Evolutionary conservation across 2,329 filamentous ascomycete species (phyloP), one percentile per base, ranked within the genome.

Genomic region (Seiridium unicorne): DNA sequence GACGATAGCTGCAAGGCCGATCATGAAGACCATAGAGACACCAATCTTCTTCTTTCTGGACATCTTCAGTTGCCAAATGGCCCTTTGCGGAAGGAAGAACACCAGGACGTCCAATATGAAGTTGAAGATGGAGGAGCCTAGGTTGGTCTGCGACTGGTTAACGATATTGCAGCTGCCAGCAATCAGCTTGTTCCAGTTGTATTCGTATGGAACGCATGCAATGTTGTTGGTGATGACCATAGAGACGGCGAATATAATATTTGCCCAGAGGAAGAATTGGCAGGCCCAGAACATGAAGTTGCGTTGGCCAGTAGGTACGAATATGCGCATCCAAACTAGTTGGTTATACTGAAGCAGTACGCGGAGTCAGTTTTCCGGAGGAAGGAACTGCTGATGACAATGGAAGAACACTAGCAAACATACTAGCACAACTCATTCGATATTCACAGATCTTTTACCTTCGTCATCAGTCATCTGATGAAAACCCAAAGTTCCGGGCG

Each of bases 301-400:
- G 32, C 58, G 49, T 7, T 44, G 26, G 3, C 57, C 49, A 5
- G 35, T n/a, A 3, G 62, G 62, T 2, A 51, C 55, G 46, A 63
- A 63, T 10, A 62, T 58, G 5, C 47, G 62, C 5, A 62, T 7
- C 62, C 62, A 63, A 4, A 60, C 58, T 5, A 60, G 38, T 42
- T n/a, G n/a, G n/a, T n/a, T n/a, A n/a, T n/a, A n/a, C n/a, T n/a
- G n/a, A n/a, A n/a, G n/a, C n/a, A n/a, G n/a, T n/a, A n/a, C n/a
- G n/a, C n/a, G n/a, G n/a, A n/a, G n/a, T n/a, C n/a, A n/a, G n/a
- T n/a, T n/a, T n/a, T n/a, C n/a, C n/a, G n/a, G n/a, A n/a, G n/a
- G n/a, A n/a, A n/a, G n/a, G n/a, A n/a, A n/a, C n/a, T n/a, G n/a
- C n/a, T n/a, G n/a, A n/a, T n/a, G n/a, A n/a, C n/a, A n/a, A n/a